Conservation (phyloP, 345 rosid genomes). For the Cardamine chenopodiifolia region DNA sequence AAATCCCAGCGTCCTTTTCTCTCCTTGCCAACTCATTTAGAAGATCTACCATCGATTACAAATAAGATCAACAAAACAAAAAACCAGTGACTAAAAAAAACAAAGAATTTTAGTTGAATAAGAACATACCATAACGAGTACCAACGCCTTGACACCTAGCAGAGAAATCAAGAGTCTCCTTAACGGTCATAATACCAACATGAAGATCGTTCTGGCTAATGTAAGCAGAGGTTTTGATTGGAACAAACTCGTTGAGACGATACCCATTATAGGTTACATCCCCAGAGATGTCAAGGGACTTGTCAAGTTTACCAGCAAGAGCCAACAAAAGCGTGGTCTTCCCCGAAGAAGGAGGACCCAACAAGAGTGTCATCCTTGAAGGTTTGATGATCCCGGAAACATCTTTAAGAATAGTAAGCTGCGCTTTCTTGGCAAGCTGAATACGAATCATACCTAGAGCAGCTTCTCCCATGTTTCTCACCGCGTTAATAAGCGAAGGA, state of each 20-base stretch:
- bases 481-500: constrained; percentile 65
- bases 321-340: constrained; percentile 78
- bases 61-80: neutral
- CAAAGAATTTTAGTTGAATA: neutral
- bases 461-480: constrained; percentile 64
- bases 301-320: constrained; percentile 72
- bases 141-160: constrained; percentile 88
- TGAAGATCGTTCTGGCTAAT: constrained; percentile 85
- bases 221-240: constrained; percentile 77
- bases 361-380: constrained; percentile 69
- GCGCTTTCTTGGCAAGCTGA: constrained; percentile 54
- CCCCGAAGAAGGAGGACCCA: constrained; percentile 92
- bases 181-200: constrained; percentile 80
- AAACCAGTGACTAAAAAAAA: neutral
- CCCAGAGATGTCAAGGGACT: constrained; percentile 56
- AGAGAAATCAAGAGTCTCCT: constrained; percentile 83
- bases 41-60: constrained; percentile 50
- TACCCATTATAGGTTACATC: constrained; percentile 70
- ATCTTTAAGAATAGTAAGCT: constrained; percentile 70
- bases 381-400: constrained; percentile 72
- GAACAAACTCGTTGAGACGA: constrained; percentile 64
- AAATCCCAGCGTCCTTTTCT: constrained; percentile 77
- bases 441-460: constrained; percentile 59
- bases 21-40: constrained; percentile 76
- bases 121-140: constrained; percentile 66